Evolutionary conservation across 2,329 filamentous ascomycete genomes (phyloP), one percentile per base, ranked within the genome.

Genomic region (Penicillium sp.): DNA sequence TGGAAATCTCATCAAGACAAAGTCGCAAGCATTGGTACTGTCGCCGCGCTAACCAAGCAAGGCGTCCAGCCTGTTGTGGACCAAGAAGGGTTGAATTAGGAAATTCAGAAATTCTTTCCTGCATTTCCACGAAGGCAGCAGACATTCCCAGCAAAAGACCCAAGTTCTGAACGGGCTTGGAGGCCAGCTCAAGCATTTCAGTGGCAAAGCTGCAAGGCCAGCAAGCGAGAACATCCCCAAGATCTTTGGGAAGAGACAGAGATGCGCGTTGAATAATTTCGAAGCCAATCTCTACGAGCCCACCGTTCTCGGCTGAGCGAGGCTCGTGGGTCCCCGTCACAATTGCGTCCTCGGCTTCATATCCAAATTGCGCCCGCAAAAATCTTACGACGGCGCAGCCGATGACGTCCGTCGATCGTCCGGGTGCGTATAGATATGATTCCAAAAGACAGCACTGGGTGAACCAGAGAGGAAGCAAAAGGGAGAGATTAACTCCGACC

Each of bases 281-380:
- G 7, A 52, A 43, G 18, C 47, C 49, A 48, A 54, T 29, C 25
- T 39, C 46, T 24, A 50, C 41, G 27, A 49, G 18, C 3, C 18
- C 43, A 8, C 36, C 29, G 12, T 43, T 33, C 6, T 42, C 35
- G 40, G n/a, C 29, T 1, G 7, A 39, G 32, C 12, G 32, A 9
- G 37, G 11, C 48, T 53, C 50, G 32, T 53, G 48, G 35, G 42
- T 47, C 2, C 53, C 53, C 9, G 46, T 40, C 4, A 51, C 48
- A 5, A 47, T 36, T 3, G 11, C 8, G n/a, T 35, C 24, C 28
- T 54, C 54, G 5, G 28, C 42, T 5, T 45, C 57, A 39, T 74
- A 73, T 4, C 70, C 70, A 39, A 60, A 60, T 47, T 74, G 66
- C 9, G 69, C 64, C 8, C 72, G 66, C 8, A 75, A 54, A 25